Base-by-base conservation (phyloP, 2,329 filamentous ascomycete genomes). In the Colletotrichum brevisporum region DNA sequence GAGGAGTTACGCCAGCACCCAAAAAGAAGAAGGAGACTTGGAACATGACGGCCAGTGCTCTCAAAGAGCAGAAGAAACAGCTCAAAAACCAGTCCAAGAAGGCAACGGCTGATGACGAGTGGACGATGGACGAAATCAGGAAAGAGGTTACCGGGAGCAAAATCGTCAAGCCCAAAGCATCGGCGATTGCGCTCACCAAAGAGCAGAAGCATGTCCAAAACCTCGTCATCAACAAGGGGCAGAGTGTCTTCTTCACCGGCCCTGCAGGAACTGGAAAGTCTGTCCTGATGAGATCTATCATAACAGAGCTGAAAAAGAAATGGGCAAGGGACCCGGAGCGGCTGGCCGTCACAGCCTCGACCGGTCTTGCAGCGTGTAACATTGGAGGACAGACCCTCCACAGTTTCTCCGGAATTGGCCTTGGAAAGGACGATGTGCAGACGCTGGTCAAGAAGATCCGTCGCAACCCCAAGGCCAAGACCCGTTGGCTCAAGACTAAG, bases 211-310 rank as follows among this genome's bases (percentile, higher is more conserved):
- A 93, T 67, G 94, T 99, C 12, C 84, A 97, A 66, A 90, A 94
- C 53, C 84, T 98, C 21, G 95, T 99, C 10, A 88, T 94, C 8
- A 88, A 96, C 24, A 84, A 93, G 71, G 88, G 88, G 68, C 92
- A 94, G 78, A 98, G 95, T 74, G 95, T 98, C 2, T 99, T 99
- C 83, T 99, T 99, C 79, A 99, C 96, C 1, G 96, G 96, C 74
- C 97, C 96, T 68, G 96, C 96, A 67, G 94, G 92, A 85, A 98
- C 96, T 5, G 96, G 96, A 79, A 99, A 99, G 84, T 99, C 96
- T 1, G 95, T 99, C 4, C 82, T 99, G 66, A 94, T 99, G 87
- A 89, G 95, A 72, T 91, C 97, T 72, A 97, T 98, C 70, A 98
- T 99, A 74, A 83, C 88, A 5, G 90, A 92, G 4, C 78, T 99